These are phyloP conservation scores for Skeletonema menzelii DNA, from an alignment of 108 stramenopile genomes.

Conservation along the genomic window DNA sequence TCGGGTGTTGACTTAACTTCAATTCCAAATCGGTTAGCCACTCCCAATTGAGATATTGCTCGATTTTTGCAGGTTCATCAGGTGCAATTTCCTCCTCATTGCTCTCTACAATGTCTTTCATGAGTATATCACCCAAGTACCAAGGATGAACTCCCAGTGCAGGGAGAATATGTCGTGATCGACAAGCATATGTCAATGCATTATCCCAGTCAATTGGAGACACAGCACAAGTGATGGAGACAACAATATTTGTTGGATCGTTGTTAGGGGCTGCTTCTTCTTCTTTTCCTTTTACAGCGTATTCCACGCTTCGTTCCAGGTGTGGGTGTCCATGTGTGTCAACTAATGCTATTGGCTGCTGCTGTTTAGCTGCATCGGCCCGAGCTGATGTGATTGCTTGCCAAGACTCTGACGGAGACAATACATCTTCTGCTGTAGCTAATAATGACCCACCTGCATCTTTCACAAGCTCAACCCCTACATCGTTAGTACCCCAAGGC, in stretches of 20 bases:
- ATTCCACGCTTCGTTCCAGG: constrained; percentile 58
- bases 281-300: constrained; percentile 10
- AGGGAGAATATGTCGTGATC: constrained; percentile 47
- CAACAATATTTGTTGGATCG: constrained; percentile 9
- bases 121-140: constrained; percentile 59
- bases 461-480: background rate
- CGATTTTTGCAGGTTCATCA: background rate
- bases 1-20: constrained; percentile 62
- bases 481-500: constrained; percentile 1
- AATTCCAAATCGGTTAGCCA: constrained; percentile 67
- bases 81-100: background rate
- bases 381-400: constrained; percentile 7
- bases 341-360: constrained; percentile 41
- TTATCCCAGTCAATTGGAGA: constrained; percentile 64
- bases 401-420: constrained; percentile 35
- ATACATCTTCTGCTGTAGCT: constrained; percentile 4
- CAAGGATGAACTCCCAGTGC: constrained; percentile 84
- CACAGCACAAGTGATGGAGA: constrained; percentile 70
- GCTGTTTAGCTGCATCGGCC: background rate
- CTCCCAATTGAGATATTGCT: constrained; percentile 35
- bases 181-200: constrained; percentile 64
- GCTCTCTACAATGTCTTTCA: background rate
- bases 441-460: background rate
- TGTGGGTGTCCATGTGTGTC: constrained; percentile 86
- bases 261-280: background rate